Conservation (phyloP, 177 flowering plant species). For the Telopea speciosissima region DNA sequence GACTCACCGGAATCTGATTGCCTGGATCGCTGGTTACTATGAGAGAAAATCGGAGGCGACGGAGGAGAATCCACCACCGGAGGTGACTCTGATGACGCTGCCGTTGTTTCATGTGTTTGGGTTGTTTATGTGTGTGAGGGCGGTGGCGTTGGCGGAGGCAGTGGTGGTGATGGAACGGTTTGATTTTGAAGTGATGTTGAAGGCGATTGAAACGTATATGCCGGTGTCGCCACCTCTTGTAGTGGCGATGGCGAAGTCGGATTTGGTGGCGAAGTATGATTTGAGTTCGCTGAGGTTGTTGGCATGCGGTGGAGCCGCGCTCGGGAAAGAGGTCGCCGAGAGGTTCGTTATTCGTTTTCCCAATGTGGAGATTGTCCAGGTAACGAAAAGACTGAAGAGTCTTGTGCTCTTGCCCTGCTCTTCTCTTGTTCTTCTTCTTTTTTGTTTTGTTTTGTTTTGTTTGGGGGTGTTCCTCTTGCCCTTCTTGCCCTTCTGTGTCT, state of each 20-base stretch:
- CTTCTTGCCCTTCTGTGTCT: no score
- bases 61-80: conserved; percentile 10
- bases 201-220: conserved; percentile 59
- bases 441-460: no score
- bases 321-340: conserved; percentile 57
- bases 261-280: conserved; percentile 48
- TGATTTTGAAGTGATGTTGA: conserved; percentile 61
- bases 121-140: conserved; percentile 50
- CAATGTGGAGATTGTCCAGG: conserved; percentile 18
- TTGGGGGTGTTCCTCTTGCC: no score
- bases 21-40: conserved; percentile 29
- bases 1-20: conserved; percentile 70
- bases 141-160: conserved; percentile 51
- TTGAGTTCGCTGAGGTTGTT: conserved; percentile 58
- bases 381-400: not conserved
- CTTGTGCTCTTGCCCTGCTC: no score
- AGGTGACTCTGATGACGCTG: conserved; percentile 49
- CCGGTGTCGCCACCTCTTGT: conserved; percentile 80
- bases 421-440: no score
- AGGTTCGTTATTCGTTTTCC: conserved; percentile 50
- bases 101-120: conserved; percentile 89
- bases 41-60: not conserved
- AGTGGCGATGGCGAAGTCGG: conserved; percentile 67
- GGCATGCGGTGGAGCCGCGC: conserved; percentile 82
- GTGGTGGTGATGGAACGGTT: conserved; percentile 68